phyloP scores from a whole-genome alignment of 345 rosid genomes.

The Eucalyptus marginata region DNA sequence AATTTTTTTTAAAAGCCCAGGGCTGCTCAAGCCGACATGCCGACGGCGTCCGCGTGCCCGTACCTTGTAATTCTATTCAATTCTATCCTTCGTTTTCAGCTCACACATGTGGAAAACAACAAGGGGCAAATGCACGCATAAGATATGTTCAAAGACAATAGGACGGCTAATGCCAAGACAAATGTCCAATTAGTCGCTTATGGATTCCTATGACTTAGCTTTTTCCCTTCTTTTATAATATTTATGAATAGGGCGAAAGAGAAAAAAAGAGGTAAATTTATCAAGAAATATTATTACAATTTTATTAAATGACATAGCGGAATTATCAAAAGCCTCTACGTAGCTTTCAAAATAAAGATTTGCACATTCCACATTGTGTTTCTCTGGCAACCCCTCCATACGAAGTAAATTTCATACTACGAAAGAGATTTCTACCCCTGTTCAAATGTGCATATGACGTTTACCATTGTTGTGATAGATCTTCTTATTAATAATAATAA shows the following conservation, averaged over 20 bases:
- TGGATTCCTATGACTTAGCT: neutral
- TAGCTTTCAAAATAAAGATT: neutral
- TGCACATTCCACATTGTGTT: neutral
- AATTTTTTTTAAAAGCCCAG: no score
- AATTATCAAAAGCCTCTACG: neutral
- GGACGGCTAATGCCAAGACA: no score
- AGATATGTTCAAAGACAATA: no score
- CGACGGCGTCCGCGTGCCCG: neutral
- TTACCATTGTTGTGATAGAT: neutral
- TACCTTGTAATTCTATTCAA: no score
- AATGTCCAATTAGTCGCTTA: neutral
- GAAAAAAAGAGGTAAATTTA: neutral
- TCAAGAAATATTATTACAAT: accelerated
- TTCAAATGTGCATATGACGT: neutral
- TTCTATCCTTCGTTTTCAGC: no score
- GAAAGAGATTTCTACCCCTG: neutral
- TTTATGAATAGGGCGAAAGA: neutral
- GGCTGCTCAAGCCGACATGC: neutral
- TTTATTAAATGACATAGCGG: neutral
- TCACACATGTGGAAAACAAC: no score
- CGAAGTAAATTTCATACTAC: neutral
- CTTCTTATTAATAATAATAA: no score
- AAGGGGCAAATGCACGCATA: no score
- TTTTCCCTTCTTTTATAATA: neutral
- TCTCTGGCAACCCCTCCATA: neutral